Evolutionary conservation across 129 eudicot species (phyloP).

Genomic region (Flaveria robusta): DNA sequence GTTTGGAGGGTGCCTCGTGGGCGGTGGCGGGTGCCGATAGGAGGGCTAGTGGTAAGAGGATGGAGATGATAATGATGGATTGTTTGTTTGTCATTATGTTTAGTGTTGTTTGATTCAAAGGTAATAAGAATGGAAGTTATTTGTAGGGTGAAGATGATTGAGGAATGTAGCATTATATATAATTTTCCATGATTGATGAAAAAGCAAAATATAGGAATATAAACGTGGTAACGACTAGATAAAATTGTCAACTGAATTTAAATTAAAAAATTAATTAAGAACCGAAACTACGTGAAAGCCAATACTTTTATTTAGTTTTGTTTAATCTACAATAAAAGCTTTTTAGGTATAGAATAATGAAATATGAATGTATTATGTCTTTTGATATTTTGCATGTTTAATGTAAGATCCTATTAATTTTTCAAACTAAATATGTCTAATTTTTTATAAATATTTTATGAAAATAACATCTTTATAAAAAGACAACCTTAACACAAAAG

Average conservation of each 20-base stretch:
- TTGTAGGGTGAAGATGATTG: constrained; percentile 28
- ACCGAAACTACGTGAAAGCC: constrained; percentile 39
- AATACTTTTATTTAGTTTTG: constrained; percentile 9
- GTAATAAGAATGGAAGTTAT: constrained; percentile 16
- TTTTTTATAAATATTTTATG: no score
- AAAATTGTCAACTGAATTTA: neutral
- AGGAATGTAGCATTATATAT: constrained; percentile 35
- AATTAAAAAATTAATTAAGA: neutral
- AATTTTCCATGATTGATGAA: constrained; percentile 22
- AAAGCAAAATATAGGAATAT: neutral
- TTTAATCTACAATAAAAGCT: neutral
- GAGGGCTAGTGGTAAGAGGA: constrained; percentile 45
- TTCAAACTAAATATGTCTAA: no score
- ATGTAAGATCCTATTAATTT: no score
- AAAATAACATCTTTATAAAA: no score
- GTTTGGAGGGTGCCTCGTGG: constrained; percentile 39
- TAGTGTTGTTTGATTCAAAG: constrained; percentile 10
- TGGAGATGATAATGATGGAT: constrained; percentile 33
- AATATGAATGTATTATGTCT: no score
- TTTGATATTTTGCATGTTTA: no score
- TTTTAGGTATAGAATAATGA: no score
- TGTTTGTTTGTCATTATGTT: constrained; percentile 53
- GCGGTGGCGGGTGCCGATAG: constrained; percentile 46
- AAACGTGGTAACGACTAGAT: constrained; percentile 59
- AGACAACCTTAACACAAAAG: no score